Evolutionary conservation across 1,284 basidiomycete species (phyloP).

Genomic region (Ceratobasidium papillatum): DNA sequence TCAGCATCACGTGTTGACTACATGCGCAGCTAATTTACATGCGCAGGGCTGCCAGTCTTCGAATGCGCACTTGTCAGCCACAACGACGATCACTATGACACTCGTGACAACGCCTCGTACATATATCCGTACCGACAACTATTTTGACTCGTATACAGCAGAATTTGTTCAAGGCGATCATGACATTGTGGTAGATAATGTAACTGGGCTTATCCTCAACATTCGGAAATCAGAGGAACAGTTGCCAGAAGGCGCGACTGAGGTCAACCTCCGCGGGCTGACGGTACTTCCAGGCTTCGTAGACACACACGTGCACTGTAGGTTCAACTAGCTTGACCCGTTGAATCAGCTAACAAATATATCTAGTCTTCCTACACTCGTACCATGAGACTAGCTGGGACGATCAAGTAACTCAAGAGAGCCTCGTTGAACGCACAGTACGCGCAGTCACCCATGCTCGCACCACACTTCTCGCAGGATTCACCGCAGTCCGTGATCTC

Average conservation of each 20-base stretch:
- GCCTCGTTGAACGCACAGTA: slow-evolving; percentile 62
- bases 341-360: neutral
- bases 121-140: slow-evolving; percentile 22
- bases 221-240: neutral
- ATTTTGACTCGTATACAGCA: slow-evolving; percentile 22
- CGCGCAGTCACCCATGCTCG: slow-evolving; percentile 69
- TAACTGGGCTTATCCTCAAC: slow-evolving; percentile 22
- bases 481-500: slow-evolving; percentile 71
- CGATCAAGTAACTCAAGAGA: slow-evolving; percentile 70
- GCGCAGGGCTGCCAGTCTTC: no score
- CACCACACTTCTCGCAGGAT: slow-evolving; percentile 69
- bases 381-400: slow-evolving; percentile 69
- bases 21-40: neutral
- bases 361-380: slow-evolving; percentile 67
- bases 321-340: slow-evolving; percentile 47
- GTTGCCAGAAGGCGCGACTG: slow-evolving; percentile 33
- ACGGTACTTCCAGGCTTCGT: slow-evolving; percentile 71
- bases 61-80: neutral
- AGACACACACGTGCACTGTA: slow-evolving; percentile 72
- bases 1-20: slow-evolving; percentile 1
- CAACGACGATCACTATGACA: neutral
- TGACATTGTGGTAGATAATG: slow-evolving; percentile 14
- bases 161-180: slow-evolving; percentile 23
- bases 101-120: neutral
- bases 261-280: slow-evolving; percentile 61